Conservation (phyloP, 1,284 basidiomycete genomes). For the Apiotrichum gamsii region DNA sequence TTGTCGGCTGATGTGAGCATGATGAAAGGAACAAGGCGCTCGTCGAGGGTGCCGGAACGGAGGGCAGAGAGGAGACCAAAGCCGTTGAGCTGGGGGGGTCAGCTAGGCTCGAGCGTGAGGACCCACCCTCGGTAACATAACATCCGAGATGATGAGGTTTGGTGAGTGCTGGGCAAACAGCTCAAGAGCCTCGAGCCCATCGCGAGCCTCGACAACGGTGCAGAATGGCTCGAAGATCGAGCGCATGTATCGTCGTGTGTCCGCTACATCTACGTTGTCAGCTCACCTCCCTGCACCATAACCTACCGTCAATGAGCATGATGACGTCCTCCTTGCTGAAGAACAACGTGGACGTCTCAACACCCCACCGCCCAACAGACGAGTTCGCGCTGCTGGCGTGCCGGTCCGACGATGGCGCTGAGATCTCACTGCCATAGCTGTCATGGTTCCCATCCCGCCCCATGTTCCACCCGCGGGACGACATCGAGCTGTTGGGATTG, state of each 20-base stretch:
- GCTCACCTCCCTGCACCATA: too few species aligned
- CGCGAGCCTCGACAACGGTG: conserved; percentile 43
- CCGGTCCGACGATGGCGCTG: too few species aligned
- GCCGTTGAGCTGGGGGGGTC: conserved; percentile 28
- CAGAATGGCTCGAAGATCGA: conserved; percentile 45
- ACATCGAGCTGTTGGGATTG: too few species aligned
- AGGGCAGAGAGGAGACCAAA: conserved; percentile 30
- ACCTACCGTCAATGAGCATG: conserved; percentile 37
- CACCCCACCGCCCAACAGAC: too few species aligned
- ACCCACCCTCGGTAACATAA: conserved; percentile 46
- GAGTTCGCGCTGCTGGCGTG: too few species aligned
- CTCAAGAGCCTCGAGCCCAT: conserved; percentile 46
- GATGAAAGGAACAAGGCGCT: conserved; percentile 32
- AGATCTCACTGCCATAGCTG: too few species aligned
- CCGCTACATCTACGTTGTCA: conserved; percentile 33
- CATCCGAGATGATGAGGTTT: conserved; percentile 46
- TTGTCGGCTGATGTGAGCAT: conserved; percentile 40
- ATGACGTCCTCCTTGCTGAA: conserved; percentile 42
- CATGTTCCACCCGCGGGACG: too few species aligned
- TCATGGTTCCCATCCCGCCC: too few species aligned
- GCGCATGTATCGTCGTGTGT: conserved; percentile 38
- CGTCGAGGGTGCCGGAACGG: conserved; percentile 14
- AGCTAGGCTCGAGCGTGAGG: too few species aligned
- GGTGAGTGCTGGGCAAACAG: conserved; percentile 26
- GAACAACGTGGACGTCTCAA: conserved; percentile 39